Evolutionary conservation across 1,284 basidiomycete genomes (phyloP).

Genomic region (Tetrapyrgos nigripes): DNA sequence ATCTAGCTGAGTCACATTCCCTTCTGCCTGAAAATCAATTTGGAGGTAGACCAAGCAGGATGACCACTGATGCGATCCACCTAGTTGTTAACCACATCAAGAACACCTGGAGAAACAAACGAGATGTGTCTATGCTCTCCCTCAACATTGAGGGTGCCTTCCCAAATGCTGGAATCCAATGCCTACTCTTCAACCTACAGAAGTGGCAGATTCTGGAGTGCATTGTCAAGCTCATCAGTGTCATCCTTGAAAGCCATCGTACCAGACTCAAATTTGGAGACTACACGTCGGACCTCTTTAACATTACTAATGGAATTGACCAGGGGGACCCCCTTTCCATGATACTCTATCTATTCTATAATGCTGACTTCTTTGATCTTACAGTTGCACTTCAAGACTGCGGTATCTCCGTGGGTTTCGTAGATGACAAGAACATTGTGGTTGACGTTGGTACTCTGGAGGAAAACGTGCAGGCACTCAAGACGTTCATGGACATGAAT

Average conservation of each 20-base stretch:
- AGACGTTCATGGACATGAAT: slow-evolving; percentile 28
- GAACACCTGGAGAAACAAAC: slow-evolving; percentile 25
- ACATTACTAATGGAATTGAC: slow-evolving; percentile 30
- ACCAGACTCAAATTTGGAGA: slow-evolving; percentile 24
- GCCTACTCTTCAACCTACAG: slow-evolving; percentile 38
- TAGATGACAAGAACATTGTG: slow-evolving; percentile 19
- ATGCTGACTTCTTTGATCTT: slow-evolving; percentile 29
- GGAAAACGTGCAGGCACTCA: slow-evolving; percentile 21
- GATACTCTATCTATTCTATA: slow-evolving; percentile 36
- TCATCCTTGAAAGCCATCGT: slow-evolving; percentile 17
- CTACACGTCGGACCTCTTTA: slow-evolving; percentile 16
- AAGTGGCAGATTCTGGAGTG: slow-evolving; percentile 20
- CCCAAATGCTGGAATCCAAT: slow-evolving; percentile 30
- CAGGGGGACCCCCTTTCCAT: slow-evolving; percentile 39
- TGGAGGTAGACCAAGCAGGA: slow-evolving; percentile 28
- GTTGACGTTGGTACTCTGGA: slow-evolving; percentile 16
- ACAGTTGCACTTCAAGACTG: neutral
- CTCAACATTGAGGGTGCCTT: slow-evolving; percentile 41
- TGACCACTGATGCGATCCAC: slow-evolving; percentile 31
- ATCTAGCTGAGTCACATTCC: slow-evolving; percentile 23
- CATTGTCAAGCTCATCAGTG: slow-evolving; percentile 14
- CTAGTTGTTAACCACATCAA: slow-evolving; percentile 27
- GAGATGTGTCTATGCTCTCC: slow-evolving; percentile 31
- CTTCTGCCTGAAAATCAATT: slow-evolving; percentile 31
- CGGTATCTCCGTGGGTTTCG: slow-evolving; percentile 8